These are phyloP conservation scores for Citeromyces hawaiiensis DNA, from an alignment of 1,139 yeast species.

Conservation along the genomic window DNA sequence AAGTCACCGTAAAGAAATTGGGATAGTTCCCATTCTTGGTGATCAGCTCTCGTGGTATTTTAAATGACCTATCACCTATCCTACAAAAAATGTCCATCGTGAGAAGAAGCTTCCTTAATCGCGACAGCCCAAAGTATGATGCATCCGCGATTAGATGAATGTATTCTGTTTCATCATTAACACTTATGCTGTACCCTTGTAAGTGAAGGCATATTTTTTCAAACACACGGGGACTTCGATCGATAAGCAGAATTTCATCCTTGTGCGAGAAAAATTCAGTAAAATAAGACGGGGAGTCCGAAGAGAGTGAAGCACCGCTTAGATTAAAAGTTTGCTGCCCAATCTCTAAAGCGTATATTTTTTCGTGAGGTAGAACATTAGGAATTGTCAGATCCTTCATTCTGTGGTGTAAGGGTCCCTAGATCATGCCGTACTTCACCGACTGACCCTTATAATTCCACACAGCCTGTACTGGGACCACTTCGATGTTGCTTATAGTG, in stretches of 20 bases:
- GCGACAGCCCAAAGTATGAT: slow-evolving; percentile 51
- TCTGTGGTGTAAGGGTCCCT: neutral
- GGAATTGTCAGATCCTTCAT: neutral
- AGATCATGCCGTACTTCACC: slow-evolving; percentile 7
- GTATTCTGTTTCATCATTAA: slow-evolving; percentile 45
- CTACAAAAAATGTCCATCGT: slow-evolving; percentile 44
- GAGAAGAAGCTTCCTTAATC: slow-evolving; percentile 34
- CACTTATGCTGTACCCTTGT: slow-evolving; percentile 60
- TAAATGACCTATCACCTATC: slow-evolving; percentile 50
- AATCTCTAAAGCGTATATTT: slow-evolving; percentile 59
- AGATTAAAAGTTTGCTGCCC: slow-evolving; percentile 46
- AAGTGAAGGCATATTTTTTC: slow-evolving; percentile 54
- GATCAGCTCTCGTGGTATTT: slow-evolving; percentile 42
- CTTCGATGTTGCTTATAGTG: slow-evolving; percentile 13
- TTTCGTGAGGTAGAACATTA: slow-evolving; percentile 42
- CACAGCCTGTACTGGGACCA: slow-evolving; percentile 16
- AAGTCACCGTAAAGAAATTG: slow-evolving; percentile 59
- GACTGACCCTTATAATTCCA: slow-evolving; percentile 14
- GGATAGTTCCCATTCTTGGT: slow-evolving; percentile 54
- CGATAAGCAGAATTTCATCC: slow-evolving; percentile 47
- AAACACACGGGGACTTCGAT: slow-evolving; percentile 64
- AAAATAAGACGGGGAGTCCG: slow-evolving; percentile 62
- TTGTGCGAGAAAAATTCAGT: slow-evolving; percentile 29
- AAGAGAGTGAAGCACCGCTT: slow-evolving; percentile 77
- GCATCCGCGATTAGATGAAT: slow-evolving; percentile 63